Conservation (phyloP, 2,329 filamentous ascomycete genomes). For the Corynespora cassiicola region DNA sequence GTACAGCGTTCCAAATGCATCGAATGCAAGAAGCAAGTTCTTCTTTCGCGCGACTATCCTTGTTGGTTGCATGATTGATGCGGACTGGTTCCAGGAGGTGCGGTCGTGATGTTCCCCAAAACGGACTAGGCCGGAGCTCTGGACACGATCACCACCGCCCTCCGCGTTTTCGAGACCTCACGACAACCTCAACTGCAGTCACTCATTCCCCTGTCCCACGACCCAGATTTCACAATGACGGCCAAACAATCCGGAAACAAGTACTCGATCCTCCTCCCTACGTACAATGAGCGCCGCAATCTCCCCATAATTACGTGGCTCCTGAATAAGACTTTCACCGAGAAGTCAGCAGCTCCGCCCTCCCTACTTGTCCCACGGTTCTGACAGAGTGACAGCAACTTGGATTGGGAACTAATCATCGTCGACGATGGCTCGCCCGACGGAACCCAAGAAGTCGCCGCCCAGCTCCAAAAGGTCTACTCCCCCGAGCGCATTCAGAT, state of each 20-base stretch:
- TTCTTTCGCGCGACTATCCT: slow-evolving; percentile 21
- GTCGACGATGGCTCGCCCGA: slow-evolving; percentile 98
- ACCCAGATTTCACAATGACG: slow-evolving; percentile 31
- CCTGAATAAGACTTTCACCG: slow-evolving; percentile 87
- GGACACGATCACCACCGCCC: slow-evolving; percentile 37
- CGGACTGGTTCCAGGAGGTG: slow-evolving; percentile 1
- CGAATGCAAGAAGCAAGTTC: slow-evolving; percentile 66
- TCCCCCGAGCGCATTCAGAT: slow-evolving; percentile 76
- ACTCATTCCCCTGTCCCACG: slow-evolving; percentile 28
- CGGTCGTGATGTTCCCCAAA: slow-evolving; percentile 15
- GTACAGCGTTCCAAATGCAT: slow-evolving; percentile 72
- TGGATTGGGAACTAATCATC: slow-evolving; percentile 97
- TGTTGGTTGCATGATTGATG: slow-evolving; percentile 17
- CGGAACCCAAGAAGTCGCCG: slow-evolving; percentile 87
- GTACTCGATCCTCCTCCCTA: slow-evolving; percentile 97
- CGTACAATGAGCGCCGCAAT: slow-evolving; percentile 98
- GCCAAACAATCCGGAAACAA: slow-evolving; percentile 66
- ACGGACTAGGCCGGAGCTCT: slow-evolving; percentile 18
- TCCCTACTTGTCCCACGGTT: neutral
- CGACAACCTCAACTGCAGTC: slow-evolving; percentile 29
- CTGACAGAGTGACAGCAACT: slow-evolving; percentile 64
- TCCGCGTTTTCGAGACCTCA: slow-evolving; percentile 19
- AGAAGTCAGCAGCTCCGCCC: slow-evolving; percentile 67
- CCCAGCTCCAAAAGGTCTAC: slow-evolving; percentile 90
- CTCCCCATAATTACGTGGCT: slow-evolving; percentile 95